Base-by-base conservation (phyloP, 2,329 filamentous ascomycete species). In the Talaromyces sp. region DNA sequence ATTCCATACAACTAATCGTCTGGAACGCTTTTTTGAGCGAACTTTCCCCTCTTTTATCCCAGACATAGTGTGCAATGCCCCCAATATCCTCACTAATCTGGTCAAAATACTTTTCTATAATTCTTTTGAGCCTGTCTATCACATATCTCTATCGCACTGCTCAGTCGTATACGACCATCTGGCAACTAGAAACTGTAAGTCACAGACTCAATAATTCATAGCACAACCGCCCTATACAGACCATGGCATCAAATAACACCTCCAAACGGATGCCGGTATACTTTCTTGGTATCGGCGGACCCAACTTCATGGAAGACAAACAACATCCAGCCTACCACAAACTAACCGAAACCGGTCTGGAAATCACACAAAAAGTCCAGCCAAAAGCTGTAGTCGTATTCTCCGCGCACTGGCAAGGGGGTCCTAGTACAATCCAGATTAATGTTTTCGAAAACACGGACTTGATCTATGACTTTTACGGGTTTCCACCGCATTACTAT, bases 381-480 rank as follows among this genome's bases (percentile, higher is more conserved):
- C 90, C 90, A 1, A 88, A 86, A 67, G 90, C 89, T 1, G 84
- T 93, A 17, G 86, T 93, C 0, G 88, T 92, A 31, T 89, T 93
- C 73, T 92, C 90, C 0, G 90, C 89, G 0, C 90, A 93, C 75
- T 93, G 90, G 90, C 87, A 91, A 77, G 87, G 83, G 7, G 63
- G 72, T 1, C 76, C 77, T 45, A 79, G 83, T 69, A 81, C 79
- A 3, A 84, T 92, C 67, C 80, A 89, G 70, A 83, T 92, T 69
- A 92, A 91, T 74, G 86, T 84, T 9, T 87, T 85, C 3, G 86
- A 86, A 64, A 78, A 82, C n/a, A 87, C 84, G 3, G 85, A 88
- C 65, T 73, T 92, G 68, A 89, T 92, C 60, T 92, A 91, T 73
- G 89, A 92, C 73, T 91, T 90, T 79, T 89, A 90, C 72, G 88